Evolutionary conservation across 2,329 filamentous ascomycete species (phyloP).

Genomic region (Achaetomium macrosporum): DNA sequence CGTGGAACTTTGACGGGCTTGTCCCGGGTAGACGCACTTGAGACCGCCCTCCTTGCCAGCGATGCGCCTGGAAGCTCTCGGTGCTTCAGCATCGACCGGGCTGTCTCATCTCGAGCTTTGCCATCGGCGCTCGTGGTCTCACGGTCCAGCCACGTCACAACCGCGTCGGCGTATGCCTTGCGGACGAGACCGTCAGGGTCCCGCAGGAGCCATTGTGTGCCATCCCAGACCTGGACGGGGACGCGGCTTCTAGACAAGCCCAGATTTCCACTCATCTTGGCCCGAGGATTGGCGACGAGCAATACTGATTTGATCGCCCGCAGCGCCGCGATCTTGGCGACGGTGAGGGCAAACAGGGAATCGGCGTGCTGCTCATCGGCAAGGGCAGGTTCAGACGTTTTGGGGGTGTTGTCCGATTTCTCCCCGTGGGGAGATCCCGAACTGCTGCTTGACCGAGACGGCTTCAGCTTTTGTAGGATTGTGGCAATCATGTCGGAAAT

Average conservation of each 20-base stretch:
- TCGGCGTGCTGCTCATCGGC: constrained; percentile 42
- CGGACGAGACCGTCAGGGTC: constrained; percentile 74
- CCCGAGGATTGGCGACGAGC: constrained; percentile 67
- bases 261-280: constrained; percentile 51
- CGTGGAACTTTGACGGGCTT: constrained; percentile 47
- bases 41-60: constrained; percentile 59
- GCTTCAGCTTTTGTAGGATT: constrained; percentile 72
- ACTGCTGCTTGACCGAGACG: constrained; percentile 42
- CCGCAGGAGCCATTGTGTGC: constrained; percentile 87
- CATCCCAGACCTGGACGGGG: constrained; percentile 83
- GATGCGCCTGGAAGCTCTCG: constrained; percentile 37
- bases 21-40: constrained; percentile 59
- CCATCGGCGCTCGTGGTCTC: constrained; percentile 67
- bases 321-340: constrained; percentile 60
- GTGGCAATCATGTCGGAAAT: constrained; percentile 89
- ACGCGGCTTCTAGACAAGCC: constrained; percentile 68
- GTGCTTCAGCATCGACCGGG: constrained; percentile 38
- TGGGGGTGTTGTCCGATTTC: constrained; percentile 39
- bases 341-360: constrained; percentile 47
- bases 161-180: constrained; percentile 76
- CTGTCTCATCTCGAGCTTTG: constrained; percentile 51
- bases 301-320: constrained; percentile 78
- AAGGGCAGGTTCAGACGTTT: constrained; percentile 28
- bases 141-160: constrained; percentile 78
- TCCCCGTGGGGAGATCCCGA: constrained; percentile 40